These are phyloP conservation scores for Russula compacta DNA, from an alignment of 768 basidiomycete genomes.

Conservation along the genomic window DNA sequence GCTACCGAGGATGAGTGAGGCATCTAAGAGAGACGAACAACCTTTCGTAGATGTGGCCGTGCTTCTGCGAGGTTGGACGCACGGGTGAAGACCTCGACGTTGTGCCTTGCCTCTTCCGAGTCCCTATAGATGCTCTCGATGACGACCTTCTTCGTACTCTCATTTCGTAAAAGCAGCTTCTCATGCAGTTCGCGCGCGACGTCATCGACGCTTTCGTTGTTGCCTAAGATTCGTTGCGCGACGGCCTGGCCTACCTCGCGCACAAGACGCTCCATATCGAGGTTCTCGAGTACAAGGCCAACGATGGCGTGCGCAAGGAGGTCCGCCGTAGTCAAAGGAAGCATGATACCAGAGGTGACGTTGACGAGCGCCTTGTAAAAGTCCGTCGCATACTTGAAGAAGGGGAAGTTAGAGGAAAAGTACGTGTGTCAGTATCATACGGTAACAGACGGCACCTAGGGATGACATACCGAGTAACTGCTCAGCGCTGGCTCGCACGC, in stretches of 20 bases:
- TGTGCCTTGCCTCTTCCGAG: conserved; percentile 80
- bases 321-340: conserved; percentile 92
- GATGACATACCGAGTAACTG: conserved; percentile 66
- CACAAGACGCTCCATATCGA: conserved; percentile 96
- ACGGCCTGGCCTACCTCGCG: conserved; percentile 92
- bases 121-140: conserved; percentile 96
- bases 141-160: conserved; percentile 93
- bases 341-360: conserved; percentile 93
- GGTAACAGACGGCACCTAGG: not conserved
- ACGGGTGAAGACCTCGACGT: conserved; percentile 76
- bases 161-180: conserved; percentile 80
- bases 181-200: conserved; percentile 93
- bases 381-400: conserved; percentile 77
- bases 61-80: conserved; percentile 65
- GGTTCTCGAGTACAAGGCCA: conserved; percentile 92
- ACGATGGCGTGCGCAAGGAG: conserved; percentile 93
- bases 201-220: conserved; percentile 93
- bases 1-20: too few species aligned
- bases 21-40: conserved; percentile 40
- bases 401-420: conserved; percentile 16
- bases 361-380: conserved; percentile 89
- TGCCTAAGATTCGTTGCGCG: conserved; percentile 82
- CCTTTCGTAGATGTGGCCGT: conserved; percentile 69
- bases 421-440: not conserved
- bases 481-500: conserved; percentile 96